Conservation (phyloP, 495 filamentous ascomycete genomes). For the Aspergillus cristatus region DNA sequence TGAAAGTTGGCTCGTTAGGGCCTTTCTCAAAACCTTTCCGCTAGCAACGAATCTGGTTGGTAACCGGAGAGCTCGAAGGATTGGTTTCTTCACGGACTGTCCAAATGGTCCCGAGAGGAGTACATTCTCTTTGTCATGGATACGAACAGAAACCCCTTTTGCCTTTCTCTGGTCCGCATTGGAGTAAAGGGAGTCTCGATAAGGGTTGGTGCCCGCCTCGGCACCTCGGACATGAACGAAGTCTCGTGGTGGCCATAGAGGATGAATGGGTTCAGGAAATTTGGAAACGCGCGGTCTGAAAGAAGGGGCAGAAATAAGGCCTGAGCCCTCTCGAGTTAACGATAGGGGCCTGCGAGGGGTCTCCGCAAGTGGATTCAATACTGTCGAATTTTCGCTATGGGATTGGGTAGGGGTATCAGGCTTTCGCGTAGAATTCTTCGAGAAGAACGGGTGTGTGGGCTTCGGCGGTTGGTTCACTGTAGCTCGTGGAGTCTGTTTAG, state of each 20-base stretch:
- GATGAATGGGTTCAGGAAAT: conserved; percentile 49
- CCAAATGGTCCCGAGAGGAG: conserved; percentile 12
- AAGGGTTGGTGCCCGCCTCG: not conserved
- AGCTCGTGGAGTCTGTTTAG: conserved; percentile 10
- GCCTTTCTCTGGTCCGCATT: conserved; percentile 23
- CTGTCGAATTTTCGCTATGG: conserved; percentile 18
- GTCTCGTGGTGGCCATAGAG: conserved; percentile 62
- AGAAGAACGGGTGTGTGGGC: conserved; percentile 75
- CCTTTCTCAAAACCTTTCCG: conserved; percentile 22
- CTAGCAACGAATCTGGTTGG: conserved; percentile 29
- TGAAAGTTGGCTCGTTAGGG: conserved; percentile 27
- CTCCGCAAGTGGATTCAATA: conserved; percentile 4
- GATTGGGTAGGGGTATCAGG: not conserved
- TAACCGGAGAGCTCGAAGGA: conserved; percentile 15
- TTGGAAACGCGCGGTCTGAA: conserved; percentile 34
- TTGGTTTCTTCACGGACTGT: conserved; percentile 2
- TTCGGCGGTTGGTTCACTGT: conserved; percentile 40
- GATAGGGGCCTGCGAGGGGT: not conserved
- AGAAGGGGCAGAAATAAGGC: conserved; percentile 8
- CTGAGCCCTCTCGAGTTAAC: conserved; percentile 9
- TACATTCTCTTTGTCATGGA: conserved; percentile 28
- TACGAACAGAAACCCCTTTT: conserved; percentile 22
- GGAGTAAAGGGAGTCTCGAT: not conserved
- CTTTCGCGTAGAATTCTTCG: conserved; percentile 26
- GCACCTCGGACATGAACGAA: conserved; percentile 45